Conservation (phyloP, 2,329 filamentous ascomycete species). For the Calonectria henricotiae region DNA sequence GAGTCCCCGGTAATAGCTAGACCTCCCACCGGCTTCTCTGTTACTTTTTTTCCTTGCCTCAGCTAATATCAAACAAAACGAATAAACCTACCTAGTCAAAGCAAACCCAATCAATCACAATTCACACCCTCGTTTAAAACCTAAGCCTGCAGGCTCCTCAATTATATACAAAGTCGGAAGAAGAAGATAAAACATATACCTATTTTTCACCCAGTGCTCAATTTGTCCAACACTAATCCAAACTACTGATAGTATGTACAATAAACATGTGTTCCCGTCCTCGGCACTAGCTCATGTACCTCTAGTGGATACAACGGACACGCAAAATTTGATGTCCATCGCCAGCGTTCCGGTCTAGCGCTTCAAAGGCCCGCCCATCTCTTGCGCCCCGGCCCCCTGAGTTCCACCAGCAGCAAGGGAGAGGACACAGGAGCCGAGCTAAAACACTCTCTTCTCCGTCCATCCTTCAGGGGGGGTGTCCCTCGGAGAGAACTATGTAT, state of each 20-base stretch:
- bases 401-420: constrained; percentile 49
- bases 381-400: constrained; percentile 41
- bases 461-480: constrained; percentile 39
- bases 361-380: constrained; percentile 43
- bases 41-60: constrained; percentile 17
- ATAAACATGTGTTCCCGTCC: constrained; percentile 34
- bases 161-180: too few species aligned
- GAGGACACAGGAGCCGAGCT: constrained; percentile 45
- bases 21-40: constrained; percentile 37
- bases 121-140: constrained; percentile 1
- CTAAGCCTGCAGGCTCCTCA: constrained; percentile 21
- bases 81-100: constrained; percentile 33
- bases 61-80: constrained; percentile 39
- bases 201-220: constrained; percentile 7
- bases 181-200: not conserved
- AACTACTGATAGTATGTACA: not conserved
- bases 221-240: constrained; percentile 22
- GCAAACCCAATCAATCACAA: constrained; percentile 26
- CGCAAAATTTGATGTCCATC: constrained; percentile 43
- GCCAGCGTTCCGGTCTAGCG: constrained; percentile 45
- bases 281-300: constrained; percentile 20
- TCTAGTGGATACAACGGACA: constrained; percentile 39
- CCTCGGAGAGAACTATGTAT: constrained; percentile 23
- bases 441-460: constrained; percentile 47
- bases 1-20: constrained; percentile 46